phyloP scores from a whole-genome alignment of 2,329 filamentous ascomycete genomes.

The Colletotrichum orchidophilum region DNA sequence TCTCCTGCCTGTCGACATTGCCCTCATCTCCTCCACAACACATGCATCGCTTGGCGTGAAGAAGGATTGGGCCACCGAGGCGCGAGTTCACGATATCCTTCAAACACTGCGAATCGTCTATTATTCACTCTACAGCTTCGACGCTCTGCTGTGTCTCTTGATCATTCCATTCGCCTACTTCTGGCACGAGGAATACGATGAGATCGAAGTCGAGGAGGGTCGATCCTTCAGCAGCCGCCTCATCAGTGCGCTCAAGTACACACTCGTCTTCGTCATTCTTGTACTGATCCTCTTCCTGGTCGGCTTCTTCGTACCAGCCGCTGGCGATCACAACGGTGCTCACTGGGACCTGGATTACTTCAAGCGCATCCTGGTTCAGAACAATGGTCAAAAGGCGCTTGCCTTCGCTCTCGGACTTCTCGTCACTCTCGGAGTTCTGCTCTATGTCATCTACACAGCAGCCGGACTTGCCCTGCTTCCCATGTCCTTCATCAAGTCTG shows the following conservation, averaged over 20 bases:
- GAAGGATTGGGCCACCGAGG: slow-evolving; percentile 93
- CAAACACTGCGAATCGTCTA: slow-evolving; percentile 88
- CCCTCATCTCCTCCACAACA: slow-evolving; percentile 89
- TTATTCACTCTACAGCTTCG: slow-evolving; percentile 90
- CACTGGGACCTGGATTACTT: slow-evolving; percentile 91
- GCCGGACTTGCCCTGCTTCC: slow-evolving; percentile 89
- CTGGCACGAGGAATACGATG: slow-evolving; percentile 97
- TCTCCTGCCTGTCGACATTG: slow-evolving; percentile 93
- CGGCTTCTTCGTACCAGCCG: slow-evolving; percentile 91
- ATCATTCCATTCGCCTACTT: slow-evolving; percentile 97
- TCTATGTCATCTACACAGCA: slow-evolving; percentile 91
- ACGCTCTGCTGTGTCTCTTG: slow-evolving; percentile 87
- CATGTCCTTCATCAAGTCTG: slow-evolving; percentile 90
- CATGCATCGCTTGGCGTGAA: slow-evolving; percentile 79
- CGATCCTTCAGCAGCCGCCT: slow-evolving; percentile 77
- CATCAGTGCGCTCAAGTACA: slow-evolving; percentile 91
- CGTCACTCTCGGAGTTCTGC: slow-evolving; percentile 83
- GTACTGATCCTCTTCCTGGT: slow-evolving; percentile 87
- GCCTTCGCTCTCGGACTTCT: slow-evolving; percentile 91
- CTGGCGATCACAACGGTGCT: slow-evolving; percentile 70
- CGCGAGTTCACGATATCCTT: slow-evolving; percentile 80
- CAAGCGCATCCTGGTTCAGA: slow-evolving; percentile 83
- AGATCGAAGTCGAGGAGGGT: slow-evolving; percentile 83
- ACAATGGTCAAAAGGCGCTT: slow-evolving; percentile 90
- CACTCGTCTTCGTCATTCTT: slow-evolving; percentile 82